Base-by-base conservation (phyloP, 257 asterid genomes). In the Striga asiatica region DNA sequence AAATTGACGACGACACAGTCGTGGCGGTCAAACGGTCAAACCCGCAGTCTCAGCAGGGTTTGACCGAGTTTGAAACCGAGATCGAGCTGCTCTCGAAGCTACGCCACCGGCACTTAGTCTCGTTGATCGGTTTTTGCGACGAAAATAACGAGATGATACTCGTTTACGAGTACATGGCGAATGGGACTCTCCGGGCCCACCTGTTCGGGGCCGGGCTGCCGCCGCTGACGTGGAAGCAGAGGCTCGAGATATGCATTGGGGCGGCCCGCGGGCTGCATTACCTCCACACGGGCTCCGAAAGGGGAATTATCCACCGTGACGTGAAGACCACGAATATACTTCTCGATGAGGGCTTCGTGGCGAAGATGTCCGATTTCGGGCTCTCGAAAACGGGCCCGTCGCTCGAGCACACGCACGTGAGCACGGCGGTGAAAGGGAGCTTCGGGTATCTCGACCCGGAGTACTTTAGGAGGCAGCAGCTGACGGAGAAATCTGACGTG, bases 401-500 rank as follows among this genome's bases (percentile, higher is more conserved):
- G 1, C 61, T 79, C 68, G 96, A 84, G 62, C 96, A 87, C 77
- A 87, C 94, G 0, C 96, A 87, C 22, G 96, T 87, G 7, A 87
- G 96, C 73, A 87, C 96, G 1, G 96, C 94, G 1, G 96, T 87
- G 11, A 87, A 87, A 42, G 96, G 94, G 12, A 86, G 95, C 73
- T 86, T 86, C 41, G 95, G 95, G 14, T 86, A 86, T 71, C 83
- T 86, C 1, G 95, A 86, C 56, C 95, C 95, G 0, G 95, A 86
- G 50, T 86, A 86, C 58, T 86, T 80, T 76, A 75, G 95, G 51
- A 64, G 94, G 64, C 95, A 86, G 64, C 94, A 83, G 39, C 62
- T 86, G 69, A 86, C 94, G 2, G 94, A 86, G 78, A 86, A 86
- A 56, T 83, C 94, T 2, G 95, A 86, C 50, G 94, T 86, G 56